A percentile compares a stretch with the other conserved stretches of the same genome.
Conservation (phyloP, 371 early-diverging fungal genomes). For the Chytridiales sp. region DNA sequence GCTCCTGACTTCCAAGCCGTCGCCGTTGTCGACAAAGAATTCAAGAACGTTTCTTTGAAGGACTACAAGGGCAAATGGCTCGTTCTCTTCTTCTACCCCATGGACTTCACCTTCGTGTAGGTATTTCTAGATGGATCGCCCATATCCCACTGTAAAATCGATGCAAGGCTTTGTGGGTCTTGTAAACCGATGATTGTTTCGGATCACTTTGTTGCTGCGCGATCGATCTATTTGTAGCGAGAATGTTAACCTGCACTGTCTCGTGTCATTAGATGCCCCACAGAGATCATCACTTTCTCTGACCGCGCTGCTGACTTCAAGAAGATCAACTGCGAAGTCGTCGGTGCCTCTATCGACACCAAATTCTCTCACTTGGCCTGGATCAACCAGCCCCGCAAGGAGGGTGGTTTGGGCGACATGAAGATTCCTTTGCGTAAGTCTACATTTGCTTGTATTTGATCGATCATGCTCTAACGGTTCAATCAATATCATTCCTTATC, state of each 20-base stretch:
- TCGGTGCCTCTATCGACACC: conserved; percentile 55
- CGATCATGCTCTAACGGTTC: background rate
- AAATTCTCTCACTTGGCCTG: conserved; percentile 58
- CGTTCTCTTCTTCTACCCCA: conserved; percentile 51
- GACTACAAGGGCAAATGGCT: conserved; percentile 80
- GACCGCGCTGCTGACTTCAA: conserved; percentile 84
- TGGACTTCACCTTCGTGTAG: conserved; percentile 29
- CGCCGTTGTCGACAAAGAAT: conserved; percentile 35
- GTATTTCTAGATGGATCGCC: background rate
- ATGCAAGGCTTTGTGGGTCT: too few relatives aligned
- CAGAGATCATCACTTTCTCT: conserved; percentile 36
- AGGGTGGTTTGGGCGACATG: conserved; percentile 94
- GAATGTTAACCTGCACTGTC: too few relatives aligned
- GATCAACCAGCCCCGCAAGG: conserved; percentile 71
- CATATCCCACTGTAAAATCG: background rate
- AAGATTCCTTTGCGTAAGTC: conserved; percentile 64
- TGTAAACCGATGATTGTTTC: too few relatives aligned
- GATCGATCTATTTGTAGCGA: too few relatives aligned
- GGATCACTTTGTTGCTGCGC: too few relatives aligned
- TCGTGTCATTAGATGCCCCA: too few relatives aligned
- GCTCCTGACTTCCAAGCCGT: conserved; percentile 19
- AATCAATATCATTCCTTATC: conserved; percentile 1
- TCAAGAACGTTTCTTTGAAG: conserved; percentile 67
- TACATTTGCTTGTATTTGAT: background rate
- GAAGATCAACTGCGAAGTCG: conserved; percentile 56